Evolutionary conservation across 805 yeast genomes (phyloP), one percentile per base, ranked within the genome.

Genomic region (Metahyphopichia silvanorum): DNA sequence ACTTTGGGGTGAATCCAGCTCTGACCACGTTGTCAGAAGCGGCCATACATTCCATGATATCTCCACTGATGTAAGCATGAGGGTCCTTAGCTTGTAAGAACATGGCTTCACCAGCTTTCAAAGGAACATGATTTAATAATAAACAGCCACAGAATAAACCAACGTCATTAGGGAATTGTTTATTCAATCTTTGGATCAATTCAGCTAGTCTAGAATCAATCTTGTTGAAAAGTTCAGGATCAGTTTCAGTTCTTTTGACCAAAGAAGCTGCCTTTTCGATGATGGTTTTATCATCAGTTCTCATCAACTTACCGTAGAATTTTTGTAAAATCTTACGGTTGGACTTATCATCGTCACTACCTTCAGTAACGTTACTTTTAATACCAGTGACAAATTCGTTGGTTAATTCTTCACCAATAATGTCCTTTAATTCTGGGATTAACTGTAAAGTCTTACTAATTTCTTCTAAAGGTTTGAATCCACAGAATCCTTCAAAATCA

Each of bases 1-100:
- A 93, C 62, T 93, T 93, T 41, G 99, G 98, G n/a, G 99, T 93
- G 71, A 93, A 93, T 10, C 98, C 99, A 4, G 97, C 95, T 60
- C 99, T 79, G 31, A 93, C 97, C 37, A 93, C 99, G 52, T 93
- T 93, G 60, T 93, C 99, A 25, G 94, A 82, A 6, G 98, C 97
- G 26, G 98, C 98, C 99, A 93, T 93, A 70, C 98, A 93, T 69
- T 93, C 99, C 53, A 93, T 89, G 47, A 93, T 93, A 60, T 93
- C 98, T 45, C 99, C 99, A 34, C 82, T 74, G 40, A 93, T 91
- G 63, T 93, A 93, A 21, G 98, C 98, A 62, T 93, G 99, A 16
- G 98, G 98, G 61, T 89, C 97, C 64, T 87, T 86, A 27, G 98
- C 98, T 55, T 86, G 87, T 57, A 93, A 72, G 55, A 89, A 93